phyloP scores from a whole-genome alignment of 306 rosid genomes.

The Sicyos baderoa region DNA sequence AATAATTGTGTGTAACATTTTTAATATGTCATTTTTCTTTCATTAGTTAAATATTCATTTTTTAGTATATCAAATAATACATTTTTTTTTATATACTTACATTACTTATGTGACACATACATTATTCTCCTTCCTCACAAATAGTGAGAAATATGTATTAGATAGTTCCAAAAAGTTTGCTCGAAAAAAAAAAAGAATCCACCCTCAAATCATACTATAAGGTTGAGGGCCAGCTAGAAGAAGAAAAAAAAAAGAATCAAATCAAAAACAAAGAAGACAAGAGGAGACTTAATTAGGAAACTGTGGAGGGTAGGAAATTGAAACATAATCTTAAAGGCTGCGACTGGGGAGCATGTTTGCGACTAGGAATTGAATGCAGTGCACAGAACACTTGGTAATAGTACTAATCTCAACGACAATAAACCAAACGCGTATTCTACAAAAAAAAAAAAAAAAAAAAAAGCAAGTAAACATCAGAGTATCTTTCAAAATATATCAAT shows the following conservation, averaged over 20 bases:
- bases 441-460: too few relatives aligned
- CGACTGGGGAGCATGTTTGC: neutral
- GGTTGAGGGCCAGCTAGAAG: neutral
- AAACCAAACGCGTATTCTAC: neutral
- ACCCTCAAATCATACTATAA: neutral
- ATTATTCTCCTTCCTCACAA: too few relatives aligned
- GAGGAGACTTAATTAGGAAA: neutral
- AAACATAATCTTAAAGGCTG: neutral
- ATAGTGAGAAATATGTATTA: too few relatives aligned
- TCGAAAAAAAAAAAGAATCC: too few relatives aligned
- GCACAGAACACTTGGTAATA: neutral
- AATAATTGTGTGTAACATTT: too few relatives aligned
- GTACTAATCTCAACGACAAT: neutral
- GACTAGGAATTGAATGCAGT: neutral
- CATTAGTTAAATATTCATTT: too few relatives aligned
- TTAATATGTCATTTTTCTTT: too few relatives aligned
- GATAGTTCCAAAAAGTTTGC: too few relatives aligned
- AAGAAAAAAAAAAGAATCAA: neutral
- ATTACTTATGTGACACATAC: too few relatives aligned
- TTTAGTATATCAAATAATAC: too few relatives aligned
- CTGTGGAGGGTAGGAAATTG: neutral
- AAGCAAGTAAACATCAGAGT: constrained; percentile 7
- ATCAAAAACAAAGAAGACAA: neutral
- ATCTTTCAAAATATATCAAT: constrained; percentile 10
- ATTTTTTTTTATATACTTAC: too few relatives aligned